These are phyloP conservation scores for Aspergillus affinis DNA, from an alignment of 495 filamentous ascomycete species.

Conservation along the genomic window DNA sequence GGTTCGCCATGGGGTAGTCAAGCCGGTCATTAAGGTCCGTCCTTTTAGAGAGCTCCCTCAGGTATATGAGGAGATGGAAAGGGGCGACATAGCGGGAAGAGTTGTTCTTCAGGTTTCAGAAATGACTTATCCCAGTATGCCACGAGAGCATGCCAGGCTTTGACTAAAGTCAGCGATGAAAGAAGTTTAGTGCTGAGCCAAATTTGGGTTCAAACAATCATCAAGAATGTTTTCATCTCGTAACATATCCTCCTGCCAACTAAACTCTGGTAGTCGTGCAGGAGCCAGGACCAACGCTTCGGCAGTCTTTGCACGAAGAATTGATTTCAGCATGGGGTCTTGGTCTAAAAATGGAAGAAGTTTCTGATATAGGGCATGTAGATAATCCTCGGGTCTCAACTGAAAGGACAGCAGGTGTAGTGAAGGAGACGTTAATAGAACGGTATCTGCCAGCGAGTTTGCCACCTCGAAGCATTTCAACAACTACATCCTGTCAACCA, in stretches of 20 bases:
- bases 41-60: conserved; percentile 43
- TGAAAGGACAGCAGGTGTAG: conserved; percentile 14
- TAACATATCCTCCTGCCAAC: neutral
- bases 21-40: conserved; percentile 44
- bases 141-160: neutral
- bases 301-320: conserved; percentile 32
- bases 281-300: conserved; percentile 29
- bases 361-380: conserved; percentile 36
- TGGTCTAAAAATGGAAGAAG: conserved; percentile 31
- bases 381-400: conserved; percentile 28
- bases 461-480: conserved; percentile 37
- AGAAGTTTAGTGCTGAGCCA: neutral
- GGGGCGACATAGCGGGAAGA: conserved; percentile 41
- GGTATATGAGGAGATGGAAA: conserved; percentile 50
- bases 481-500: conserved; percentile 17
- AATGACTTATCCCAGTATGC: neutral
- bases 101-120: conserved; percentile 37
- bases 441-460: conserved; percentile 35
- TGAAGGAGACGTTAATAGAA: conserved; percentile 20
- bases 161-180: neutral
- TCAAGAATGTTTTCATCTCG: neutral
- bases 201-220: neutral
- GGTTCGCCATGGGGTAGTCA: conserved; percentile 45
- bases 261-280: conserved; percentile 19
- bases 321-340: conserved; percentile 26